Evolutionary conservation across 2,329 filamentous ascomycete species (phyloP), one percentile per base, ranked within the genome.

Genomic region (Paraconiothyrium brasiliense): DNA sequence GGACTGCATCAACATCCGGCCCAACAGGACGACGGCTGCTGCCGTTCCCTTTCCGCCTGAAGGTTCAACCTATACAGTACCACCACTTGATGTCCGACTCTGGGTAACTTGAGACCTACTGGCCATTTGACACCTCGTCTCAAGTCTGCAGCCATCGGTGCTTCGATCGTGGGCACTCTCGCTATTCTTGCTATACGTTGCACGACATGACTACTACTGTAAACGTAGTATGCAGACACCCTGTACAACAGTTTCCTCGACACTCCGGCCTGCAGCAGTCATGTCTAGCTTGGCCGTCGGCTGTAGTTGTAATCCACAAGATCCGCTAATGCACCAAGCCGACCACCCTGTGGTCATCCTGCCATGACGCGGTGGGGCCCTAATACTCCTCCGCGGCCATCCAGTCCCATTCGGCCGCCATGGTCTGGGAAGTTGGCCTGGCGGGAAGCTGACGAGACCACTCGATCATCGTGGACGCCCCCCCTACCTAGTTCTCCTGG

Each of bases 271-370:
- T 46, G 41, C 60, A 56, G 61, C 39, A 39, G 39, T 68, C 58
- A 57, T 59, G 61, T 59, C 41, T 61, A 50, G 47, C 59, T 51
- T 32, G 51, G 37, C 47, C 41, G 24, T 50, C 62, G 51, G 37
- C 51, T 39, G 24, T 50, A 61, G 56, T 60, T 59, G 66, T 63
- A 63, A 65, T 65, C 69, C 67, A 72, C 67, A 61, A 68, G 66
- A 59, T 69, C 66, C 62, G 62, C 67, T 67, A 68, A 64, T 71
- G 66, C 68, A 68, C 60, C 66, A 63, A 56, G 59, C 60, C 55
- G 63, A 46, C 46, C 51, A 50, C 48, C 51, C 55, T 60, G 57
- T 59, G 27, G 59, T 60, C 67, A 64, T 62, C 55, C 58, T 57
- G 46, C 41, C 59, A 62, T 65, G 54, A 14, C 49, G 54, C 48